A percentile compares a stretch with the other conserved stretches of the same genome.
These are phyloP conservation scores for Candida tammaniensis DNA, from an alignment of 805 yeast genomes.

Conservation along the genomic window DNA sequence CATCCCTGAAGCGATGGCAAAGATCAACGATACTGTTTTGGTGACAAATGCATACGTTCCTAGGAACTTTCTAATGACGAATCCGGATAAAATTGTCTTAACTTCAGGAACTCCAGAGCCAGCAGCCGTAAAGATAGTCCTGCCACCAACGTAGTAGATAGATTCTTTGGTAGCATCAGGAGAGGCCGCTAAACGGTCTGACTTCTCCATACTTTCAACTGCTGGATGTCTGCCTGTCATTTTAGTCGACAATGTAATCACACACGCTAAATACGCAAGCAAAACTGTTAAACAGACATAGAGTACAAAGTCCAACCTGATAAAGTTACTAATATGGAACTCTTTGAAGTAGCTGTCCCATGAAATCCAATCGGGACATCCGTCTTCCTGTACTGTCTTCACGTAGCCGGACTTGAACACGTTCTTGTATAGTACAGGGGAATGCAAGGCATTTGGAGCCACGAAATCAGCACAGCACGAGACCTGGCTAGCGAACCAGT, in stretches of 20 bases:
- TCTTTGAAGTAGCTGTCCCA: conserved; percentile 38
- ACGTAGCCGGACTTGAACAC: conserved; percentile 22
- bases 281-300: conserved; percentile 36
- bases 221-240: conserved; percentile 21
- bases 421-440: conserved; percentile 10
- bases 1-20: conserved; percentile 58
- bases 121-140: conserved; percentile 46
- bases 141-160: conserved; percentile 10
- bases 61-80: conserved; percentile 50
- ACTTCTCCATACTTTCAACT: not conserved
- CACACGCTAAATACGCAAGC: conserved; percentile 44
- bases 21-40: conserved; percentile 46
- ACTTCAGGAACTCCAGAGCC: conserved; percentile 66
- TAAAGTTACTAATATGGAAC: conserved; percentile 4
- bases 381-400: conserved; percentile 7
- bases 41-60: conserved; percentile 51
- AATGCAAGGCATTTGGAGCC: not conserved
- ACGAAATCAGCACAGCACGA: conserved; percentile 34
- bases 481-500: conserved; percentile 43
- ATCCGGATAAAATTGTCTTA: conserved; percentile 57
- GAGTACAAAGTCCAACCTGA: conserved; percentile 31
- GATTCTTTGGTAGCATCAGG: not conserved
- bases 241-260: conserved; percentile 46
- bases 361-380: conserved; percentile 41
- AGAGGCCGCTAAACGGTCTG: not conserved